Conservation (phyloP, 208 protist genomes). For the Wallacemonas collosoma region DNA sequence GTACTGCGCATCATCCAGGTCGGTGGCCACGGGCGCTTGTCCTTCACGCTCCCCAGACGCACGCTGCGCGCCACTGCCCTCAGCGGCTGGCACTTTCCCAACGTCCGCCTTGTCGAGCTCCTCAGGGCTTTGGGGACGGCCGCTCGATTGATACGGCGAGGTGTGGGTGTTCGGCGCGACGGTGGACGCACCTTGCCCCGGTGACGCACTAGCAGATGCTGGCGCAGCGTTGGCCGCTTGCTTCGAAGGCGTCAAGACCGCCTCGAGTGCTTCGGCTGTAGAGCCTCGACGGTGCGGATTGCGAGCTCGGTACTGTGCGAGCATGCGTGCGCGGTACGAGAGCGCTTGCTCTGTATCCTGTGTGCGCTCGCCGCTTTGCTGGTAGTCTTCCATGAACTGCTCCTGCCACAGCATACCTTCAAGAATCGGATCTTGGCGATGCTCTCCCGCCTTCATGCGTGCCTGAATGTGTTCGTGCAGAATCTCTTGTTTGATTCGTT, state of each 20-base stretch:
- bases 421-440: conserved; percentile 62
- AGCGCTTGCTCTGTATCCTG: conserved; percentile 48
- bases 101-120: not conserved
- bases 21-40: not conserved
- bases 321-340: conserved; percentile 50
- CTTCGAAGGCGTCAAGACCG: conserved; percentile 8
- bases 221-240: no score
- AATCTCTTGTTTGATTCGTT: conserved; percentile 77
- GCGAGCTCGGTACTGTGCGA: conserved; percentile 48
- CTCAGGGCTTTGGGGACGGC: not conserved
- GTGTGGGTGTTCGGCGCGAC: not conserved
- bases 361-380: conserved; percentile 27
- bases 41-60: not conserved
- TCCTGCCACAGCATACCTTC: conserved; percentile 85
- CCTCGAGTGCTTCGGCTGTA: conserved; percentile 1
- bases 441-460: conserved; percentile 16
- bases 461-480: conserved; percentile 69
- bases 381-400: conserved; percentile 78
- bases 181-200: no score
- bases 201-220: no score
- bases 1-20: not conserved
- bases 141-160: not conserved
- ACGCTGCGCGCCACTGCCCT: no score
- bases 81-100: no score
- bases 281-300: conserved; percentile 21